Evolutionary conservation across 164 flowering plant species (phyloP), one percentile per base, ranked within the genome.

Genomic region (Protea cynaroides): DNA sequence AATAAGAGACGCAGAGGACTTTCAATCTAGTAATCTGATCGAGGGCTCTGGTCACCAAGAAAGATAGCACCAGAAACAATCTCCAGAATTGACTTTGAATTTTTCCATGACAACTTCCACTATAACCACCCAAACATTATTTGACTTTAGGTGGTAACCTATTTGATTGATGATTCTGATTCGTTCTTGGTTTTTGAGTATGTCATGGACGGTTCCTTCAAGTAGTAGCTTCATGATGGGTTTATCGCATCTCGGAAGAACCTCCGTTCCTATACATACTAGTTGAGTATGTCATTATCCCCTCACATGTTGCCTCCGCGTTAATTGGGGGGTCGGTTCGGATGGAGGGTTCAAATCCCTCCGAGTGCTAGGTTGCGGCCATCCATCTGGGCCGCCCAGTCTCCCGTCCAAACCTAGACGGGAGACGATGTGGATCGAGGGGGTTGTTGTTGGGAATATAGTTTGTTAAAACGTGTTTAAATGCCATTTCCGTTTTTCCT

Each of bases 191-290:
- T 91, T 4, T 79, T 84, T 15, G 97, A 91, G 78, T 94, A 83
- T 54, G 97, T 93, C 0, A 76, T 73, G 75, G 91, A 94, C 47
- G 97, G 99, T 3, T 85, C 96, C 0, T 76, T 94, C 62, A 86
- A 84, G 71, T 96, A 94, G 51, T 91, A 97, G 97, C 77, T 94
- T 62, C 98, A 89, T 65, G 92, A 93, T 12, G n/a, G n/a, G n/a
- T 88, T 86, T 78, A 90, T 90, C 9, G 81, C 86, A 36, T 90
- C 96, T 3, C 90, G n/a, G 96, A n/a, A n/a, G n/a, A n/a, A n/a
- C n/a, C n/a, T n/a, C n/a, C n/a, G n/a, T n/a, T n/a, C n/a, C n/a
- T n/a, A n/a, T n/a, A n/a, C n/a, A n/a, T n/a, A n/a, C n/a, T n/a
- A n/a, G n/a, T n/a, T n/a, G n/a, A n/a, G n/a, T n/a, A n/a, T n/a